Evolutionary conservation across 129 eudicot species (phyloP).

Genomic region (Gnaphalium uliginosum): DNA sequence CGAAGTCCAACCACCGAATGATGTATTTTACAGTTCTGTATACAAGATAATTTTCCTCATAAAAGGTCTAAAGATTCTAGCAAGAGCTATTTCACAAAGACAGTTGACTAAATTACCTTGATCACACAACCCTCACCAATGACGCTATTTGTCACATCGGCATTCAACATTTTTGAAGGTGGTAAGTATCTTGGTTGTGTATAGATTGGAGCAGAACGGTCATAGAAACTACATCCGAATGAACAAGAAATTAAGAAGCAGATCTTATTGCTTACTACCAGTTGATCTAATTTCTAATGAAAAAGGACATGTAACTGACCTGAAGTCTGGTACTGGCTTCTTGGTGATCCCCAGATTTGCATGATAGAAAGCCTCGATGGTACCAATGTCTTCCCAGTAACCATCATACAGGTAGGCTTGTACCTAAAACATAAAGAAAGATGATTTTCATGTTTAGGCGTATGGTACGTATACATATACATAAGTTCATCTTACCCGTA

Average conservation of each 20-base stretch:
- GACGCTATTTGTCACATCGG: conserved; percentile 87
- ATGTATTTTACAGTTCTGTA: conserved; percentile 88
- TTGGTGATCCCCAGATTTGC: conserved; percentile 76
- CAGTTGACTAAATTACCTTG: conserved; percentile 43
- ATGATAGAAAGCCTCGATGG: conserved; percentile 76
- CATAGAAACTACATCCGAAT: conserved; percentile 71
- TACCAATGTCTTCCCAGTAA: conserved; percentile 89
- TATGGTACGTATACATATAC: background rate
- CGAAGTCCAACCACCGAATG: conserved; percentile 95
- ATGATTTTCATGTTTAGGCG: background rate
- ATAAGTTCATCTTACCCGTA: conserved; percentile 21
- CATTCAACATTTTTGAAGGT: conserved; percentile 95
- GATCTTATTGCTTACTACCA: background rate
- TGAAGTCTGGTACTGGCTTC: conserved; percentile 73
- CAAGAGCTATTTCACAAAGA: background rate
- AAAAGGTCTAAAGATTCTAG: background rate
- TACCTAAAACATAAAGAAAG: conserved; percentile 22
- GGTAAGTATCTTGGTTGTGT: conserved; percentile 94
- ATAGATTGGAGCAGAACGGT: conserved; percentile 89
- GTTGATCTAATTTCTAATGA: background rate
- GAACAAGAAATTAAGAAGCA: background rate
- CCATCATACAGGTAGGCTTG: conserved; percentile 79
- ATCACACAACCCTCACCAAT: conserved; percentile 97
- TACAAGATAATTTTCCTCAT: background rate
- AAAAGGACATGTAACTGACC: conserved; percentile 32